Base-by-base conservation (phyloP, 148 eudicot genomes). In the Arctostaphylos glauca region DNA sequence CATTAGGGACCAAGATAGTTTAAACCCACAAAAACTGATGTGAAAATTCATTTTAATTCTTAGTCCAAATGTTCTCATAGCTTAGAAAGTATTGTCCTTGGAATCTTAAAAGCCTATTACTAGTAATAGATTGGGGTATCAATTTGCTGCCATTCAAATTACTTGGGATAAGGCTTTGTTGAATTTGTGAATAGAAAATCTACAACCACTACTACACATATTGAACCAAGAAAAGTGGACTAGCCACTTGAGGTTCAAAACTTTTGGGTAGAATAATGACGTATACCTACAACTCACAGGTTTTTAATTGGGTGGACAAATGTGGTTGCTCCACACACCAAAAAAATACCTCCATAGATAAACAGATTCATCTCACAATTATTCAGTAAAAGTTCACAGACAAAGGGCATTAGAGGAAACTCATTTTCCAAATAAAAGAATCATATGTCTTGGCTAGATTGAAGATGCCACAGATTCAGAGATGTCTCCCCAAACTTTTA, bases 1-100 rank as follows among this genome's bases (percentile, higher is more conserved):
- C 83, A 83, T 77, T 50, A 68, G 23, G 55, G 77, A 64, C 74
- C 53, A 53, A 6, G 55, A 76, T 52, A 72, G 23, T 55, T 70
- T 47, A 74, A 83, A 73, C 10, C 79, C 72, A 74, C 75, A 48
- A 44, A 83, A 80, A 23, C 49, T 43, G 25, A 77, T 5, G 49
- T 64, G 19, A 55, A 87, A 43, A 44, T 81, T 78, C n/a, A 81
- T 38, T 44, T 85, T 78, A 71, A 48, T 19, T 49, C 75, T 66
- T 49, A 73, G 47, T 48, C 75, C 67, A 54, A 18, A 75, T 6
- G 21, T 66, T 78, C 60, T 78, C 80, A 59, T 76, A 46, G 72
- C 43, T 53, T 38, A 5, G 16, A 70, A 56, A n/a, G 2, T 38
- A 44, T 56, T 12, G 46, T 12, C 9, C 44, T 46, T 7, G 0